These are phyloP conservation scores for Beverwykella pulmonaria DNA, from an alignment of 495 filamentous ascomycete genomes.

Conservation along the genomic window DNA sequence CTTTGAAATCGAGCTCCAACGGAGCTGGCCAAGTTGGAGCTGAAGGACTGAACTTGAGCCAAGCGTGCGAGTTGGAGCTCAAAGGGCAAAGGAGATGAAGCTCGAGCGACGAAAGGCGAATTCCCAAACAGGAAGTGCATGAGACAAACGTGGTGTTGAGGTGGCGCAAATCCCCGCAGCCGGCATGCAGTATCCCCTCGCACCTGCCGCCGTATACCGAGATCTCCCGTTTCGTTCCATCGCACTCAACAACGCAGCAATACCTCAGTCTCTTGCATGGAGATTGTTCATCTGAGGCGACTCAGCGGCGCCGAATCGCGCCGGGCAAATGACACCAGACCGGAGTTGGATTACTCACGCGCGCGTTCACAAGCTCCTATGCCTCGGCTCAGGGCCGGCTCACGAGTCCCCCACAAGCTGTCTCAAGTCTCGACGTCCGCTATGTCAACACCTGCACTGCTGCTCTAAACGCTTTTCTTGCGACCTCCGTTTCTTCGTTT, in stretches of 20 bases:
- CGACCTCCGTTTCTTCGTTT: too few relatives aligned
- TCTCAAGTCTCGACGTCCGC: not conserved
- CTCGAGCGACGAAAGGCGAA: too few relatives aligned
- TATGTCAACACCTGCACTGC: not conserved
- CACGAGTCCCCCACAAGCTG: not conserved
- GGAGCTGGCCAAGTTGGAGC: too few relatives aligned
- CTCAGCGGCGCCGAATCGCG: slow-evolving; percentile 7
- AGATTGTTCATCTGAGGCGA: not conserved
- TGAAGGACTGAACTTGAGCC: too few relatives aligned
- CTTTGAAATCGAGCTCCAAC: too few relatives aligned
- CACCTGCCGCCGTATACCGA: not conserved
- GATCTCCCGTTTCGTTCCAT: not conserved
- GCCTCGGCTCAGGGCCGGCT: slow-evolving; percentile 5
- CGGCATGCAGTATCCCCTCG: not conserved
- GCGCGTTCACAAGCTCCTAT: slow-evolving; percentile 4
- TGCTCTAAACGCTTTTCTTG: too few relatives aligned
- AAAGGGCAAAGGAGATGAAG: too few relatives aligned
- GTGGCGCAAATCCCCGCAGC: not conserved
- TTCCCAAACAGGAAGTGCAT: not conserved
- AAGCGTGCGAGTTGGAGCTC: too few relatives aligned
- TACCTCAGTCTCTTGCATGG: not conserved
- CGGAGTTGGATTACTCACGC: slow-evolving; percentile 4
- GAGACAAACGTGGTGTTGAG: not conserved
- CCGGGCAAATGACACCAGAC: not conserved
- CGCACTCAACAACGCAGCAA: not conserved